A percentile compares a stretch with the other conserved stretches of the same genome.
Conservation (phyloP, 2,329 filamentous ascomycete genomes). For the Atkinsonella texensis region DNA sequence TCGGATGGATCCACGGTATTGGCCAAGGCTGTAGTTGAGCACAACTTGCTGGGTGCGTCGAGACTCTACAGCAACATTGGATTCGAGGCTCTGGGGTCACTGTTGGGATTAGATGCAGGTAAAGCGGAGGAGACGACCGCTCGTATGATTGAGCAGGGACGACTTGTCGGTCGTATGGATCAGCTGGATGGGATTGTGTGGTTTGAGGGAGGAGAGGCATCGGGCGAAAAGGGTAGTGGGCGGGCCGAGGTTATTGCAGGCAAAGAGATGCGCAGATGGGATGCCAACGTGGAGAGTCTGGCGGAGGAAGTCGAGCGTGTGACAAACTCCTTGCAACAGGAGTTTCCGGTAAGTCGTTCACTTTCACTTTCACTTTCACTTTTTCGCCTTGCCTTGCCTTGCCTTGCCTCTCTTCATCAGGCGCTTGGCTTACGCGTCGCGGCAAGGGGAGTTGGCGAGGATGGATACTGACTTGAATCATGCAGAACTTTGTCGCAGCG, state of each 20-base stretch:
- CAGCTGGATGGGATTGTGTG: constrained; percentile 83
- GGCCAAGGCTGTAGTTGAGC: constrained; percentile 86
- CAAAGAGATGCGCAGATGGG: constrained; percentile 73
- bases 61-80: constrained; percentile 67
- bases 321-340: constrained; percentile 65
- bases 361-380: not conserved
- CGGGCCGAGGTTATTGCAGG: constrained; percentile 51
- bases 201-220: constrained; percentile 67
- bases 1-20: constrained; percentile 88
- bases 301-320: constrained; percentile 85
- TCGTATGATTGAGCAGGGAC: constrained; percentile 89
- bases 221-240: constrained; percentile 55
- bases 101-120: constrained; percentile 67
- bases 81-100: constrained; percentile 60
- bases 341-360: constrained; percentile 51
- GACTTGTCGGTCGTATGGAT: constrained; percentile 80
- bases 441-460: not conserved
- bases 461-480: not conserved
- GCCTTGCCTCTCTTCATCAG: too few species aligned
- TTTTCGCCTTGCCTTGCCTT: not conserved
- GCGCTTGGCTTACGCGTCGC: not conserved
- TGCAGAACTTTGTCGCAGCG: constrained; percentile 43
- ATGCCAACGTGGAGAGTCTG: constrained; percentile 73
- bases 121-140: constrained; percentile 87
- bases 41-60: constrained; percentile 83